Evolutionary conservation across 2,329 filamentous ascomycete species (phyloP).

Genomic region (Ustilaginoidea virens): DNA sequence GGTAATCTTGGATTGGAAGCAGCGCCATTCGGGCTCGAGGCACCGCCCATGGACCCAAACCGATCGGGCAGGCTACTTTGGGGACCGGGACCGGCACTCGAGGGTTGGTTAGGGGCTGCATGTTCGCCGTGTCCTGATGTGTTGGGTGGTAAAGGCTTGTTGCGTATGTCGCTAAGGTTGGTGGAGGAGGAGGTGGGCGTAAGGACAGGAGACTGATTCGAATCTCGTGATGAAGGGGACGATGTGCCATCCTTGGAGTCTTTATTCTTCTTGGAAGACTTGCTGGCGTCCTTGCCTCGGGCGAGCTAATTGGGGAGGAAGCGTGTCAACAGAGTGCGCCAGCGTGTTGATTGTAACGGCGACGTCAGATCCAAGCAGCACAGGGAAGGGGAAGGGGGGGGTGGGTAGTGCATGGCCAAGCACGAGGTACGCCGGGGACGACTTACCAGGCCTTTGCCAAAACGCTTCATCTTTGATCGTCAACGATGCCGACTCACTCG

Average conservation of each 20-base stretch:
- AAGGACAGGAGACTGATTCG: constrained; percentile 44
- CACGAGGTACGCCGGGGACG: constrained; percentile 9
- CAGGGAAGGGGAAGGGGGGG: constrained; percentile 1
- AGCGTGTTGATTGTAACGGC: constrained; percentile 2
- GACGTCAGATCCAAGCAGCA: not conserved
- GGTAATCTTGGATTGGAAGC: constrained; percentile 33
- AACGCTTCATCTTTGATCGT: constrained; percentile 76
- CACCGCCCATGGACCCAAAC: constrained; percentile 21
- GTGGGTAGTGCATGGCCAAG: no score
- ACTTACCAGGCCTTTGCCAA: constrained; percentile 69
- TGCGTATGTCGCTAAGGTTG: constrained; percentile 69
- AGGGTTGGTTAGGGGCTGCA: constrained; percentile 23
- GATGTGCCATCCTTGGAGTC: constrained; percentile 62
- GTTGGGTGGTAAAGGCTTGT: constrained; percentile 57
- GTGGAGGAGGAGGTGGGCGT: constrained; percentile 86
- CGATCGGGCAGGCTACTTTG: constrained; percentile 24
- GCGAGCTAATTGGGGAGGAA: constrained; percentile 53
- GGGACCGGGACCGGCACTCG: constrained; percentile 21
- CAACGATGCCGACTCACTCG: constrained; percentile 5
- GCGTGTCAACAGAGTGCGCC: constrained; percentile 7
- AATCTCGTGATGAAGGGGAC: constrained; percentile 53
- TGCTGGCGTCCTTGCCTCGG: constrained; percentile 73
- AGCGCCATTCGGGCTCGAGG: constrained; percentile 21
- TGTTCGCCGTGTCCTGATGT: constrained; percentile 29
- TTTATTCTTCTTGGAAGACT: constrained; percentile 66